These are phyloP conservation scores for Trichoderma brevicompactum DNA, from an alignment of 2,329 filamentous ascomycete genomes.

Conservation along the genomic window DNA sequence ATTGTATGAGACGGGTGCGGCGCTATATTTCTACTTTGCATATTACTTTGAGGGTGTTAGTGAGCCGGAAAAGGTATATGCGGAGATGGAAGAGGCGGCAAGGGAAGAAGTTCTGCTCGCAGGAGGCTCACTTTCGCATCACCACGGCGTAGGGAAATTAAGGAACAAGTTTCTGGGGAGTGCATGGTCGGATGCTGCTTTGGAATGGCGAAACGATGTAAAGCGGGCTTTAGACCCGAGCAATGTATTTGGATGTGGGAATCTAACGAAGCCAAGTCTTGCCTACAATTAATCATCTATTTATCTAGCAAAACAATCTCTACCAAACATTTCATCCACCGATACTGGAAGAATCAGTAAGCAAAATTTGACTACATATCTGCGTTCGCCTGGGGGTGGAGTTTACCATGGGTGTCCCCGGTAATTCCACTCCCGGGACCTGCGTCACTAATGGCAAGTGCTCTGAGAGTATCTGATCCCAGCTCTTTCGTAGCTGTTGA, in stretches of 20 bases:
- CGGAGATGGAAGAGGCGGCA: slow-evolving; percentile 8
- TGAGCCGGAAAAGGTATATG: not conserved
- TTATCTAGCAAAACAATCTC: no score
- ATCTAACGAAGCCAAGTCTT: not conserved
- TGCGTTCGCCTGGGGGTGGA: no score
- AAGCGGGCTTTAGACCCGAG: not conserved
- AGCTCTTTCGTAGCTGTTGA: not conserved
- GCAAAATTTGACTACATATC: no score
- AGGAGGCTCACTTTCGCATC: slow-evolving; percentile 8
- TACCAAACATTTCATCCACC: no score
- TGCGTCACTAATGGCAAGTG: no score
- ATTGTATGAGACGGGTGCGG: slow-evolving; percentile 5
- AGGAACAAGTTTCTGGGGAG: not conserved
- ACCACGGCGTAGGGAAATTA: slow-evolving; percentile 1
- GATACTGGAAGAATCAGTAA: no score
- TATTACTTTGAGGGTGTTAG: slow-evolving; percentile 1
- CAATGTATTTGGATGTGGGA: not conserved
- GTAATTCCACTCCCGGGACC: no score
- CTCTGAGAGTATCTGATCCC: no score
- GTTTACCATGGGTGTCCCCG: no score
- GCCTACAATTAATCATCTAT: not conserved
- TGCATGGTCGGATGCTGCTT: not conserved
- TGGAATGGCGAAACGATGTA: not conserved
- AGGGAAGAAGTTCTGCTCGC: not conserved
- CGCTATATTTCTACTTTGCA: slow-evolving; percentile 4